Percentiles rank a stretch among this genome's conserved stretches.
Conservation (phyloP, 2,329 filamentous ascomycete species). For the Clarireedia homoeocarpa region DNA sequence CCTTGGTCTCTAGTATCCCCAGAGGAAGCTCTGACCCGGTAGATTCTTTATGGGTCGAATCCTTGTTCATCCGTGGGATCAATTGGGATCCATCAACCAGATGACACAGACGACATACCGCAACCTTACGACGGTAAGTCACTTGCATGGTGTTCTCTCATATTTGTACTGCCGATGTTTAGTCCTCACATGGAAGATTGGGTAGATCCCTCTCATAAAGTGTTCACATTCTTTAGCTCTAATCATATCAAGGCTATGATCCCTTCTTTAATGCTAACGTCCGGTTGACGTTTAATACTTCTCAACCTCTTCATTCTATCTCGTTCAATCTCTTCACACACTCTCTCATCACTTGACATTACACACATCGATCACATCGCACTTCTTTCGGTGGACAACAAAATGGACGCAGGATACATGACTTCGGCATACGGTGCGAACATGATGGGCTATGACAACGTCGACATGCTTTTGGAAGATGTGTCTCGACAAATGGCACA, state of each 20-base stretch:
- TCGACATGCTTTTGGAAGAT: conserved; percentile 43
- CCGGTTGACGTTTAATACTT: conserved; percentile 11
- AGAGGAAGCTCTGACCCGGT: conserved; percentile 28
- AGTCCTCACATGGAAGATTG: conserved; percentile 20
- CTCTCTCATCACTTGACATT: not conserved
- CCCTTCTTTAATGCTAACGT: conserved; percentile 14
- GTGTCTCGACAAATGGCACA: conserved; percentile 43
- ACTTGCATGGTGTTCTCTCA: conserved; percentile 26
- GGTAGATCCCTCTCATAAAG: conserved; percentile 19
- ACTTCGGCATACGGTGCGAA: conserved; percentile 16
- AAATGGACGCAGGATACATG: conserved; percentile 22
- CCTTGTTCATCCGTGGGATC: conserved; percentile 22
- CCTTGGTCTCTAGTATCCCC: conserved; percentile 20
- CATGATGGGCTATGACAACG: conserved; percentile 29
- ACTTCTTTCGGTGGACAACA: conserved; percentile 7
- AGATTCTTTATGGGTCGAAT: conserved; percentile 15
- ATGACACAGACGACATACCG: conserved; percentile 30
- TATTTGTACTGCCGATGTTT: conserved; percentile 28
- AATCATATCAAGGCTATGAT: conserved; percentile 17
- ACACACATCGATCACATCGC: not conserved
- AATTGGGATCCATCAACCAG: conserved; percentile 20
- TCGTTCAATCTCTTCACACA: not conserved
- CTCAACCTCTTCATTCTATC: conserved; percentile 1
- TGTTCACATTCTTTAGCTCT: conserved; percentile 15
- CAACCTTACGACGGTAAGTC: conserved; percentile 26